These are phyloP conservation scores for Trichoderma citrinoviride DNA, from an alignment of 2,329 filamentous ascomycete species.

Conservation along the genomic window DNA sequence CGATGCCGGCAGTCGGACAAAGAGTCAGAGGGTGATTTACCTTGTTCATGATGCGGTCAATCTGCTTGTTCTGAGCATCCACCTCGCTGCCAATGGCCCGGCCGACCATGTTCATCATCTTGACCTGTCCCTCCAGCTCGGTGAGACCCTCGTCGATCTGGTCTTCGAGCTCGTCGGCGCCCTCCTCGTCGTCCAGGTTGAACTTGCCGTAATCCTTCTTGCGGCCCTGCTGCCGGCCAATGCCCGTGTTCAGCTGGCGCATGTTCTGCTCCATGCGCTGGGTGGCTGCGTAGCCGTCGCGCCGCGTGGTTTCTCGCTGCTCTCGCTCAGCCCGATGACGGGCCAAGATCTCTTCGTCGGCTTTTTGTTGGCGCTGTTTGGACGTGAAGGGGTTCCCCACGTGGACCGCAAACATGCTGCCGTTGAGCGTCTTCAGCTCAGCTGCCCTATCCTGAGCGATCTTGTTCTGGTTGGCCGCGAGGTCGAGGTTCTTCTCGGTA, in stretches of 20 bases:
- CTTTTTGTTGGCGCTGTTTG: slow-evolving; percentile 59
- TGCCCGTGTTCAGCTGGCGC: slow-evolving; percentile 38
- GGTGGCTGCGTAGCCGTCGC: slow-evolving; percentile 49
- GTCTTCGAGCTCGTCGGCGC: slow-evolving; percentile 45
- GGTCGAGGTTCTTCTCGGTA: slow-evolving; percentile 78
- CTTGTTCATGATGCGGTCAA: slow-evolving; percentile 76
- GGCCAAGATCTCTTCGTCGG: slow-evolving; percentile 67
- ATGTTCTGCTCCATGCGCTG: slow-evolving; percentile 55
- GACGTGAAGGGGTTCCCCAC: slow-evolving; percentile 76
- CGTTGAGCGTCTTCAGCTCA: slow-evolving; percentile 81
- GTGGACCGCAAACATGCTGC: slow-evolving; percentile 86
- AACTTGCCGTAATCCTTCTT: slow-evolving; percentile 59
- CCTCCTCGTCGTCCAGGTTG: slow-evolving; percentile 71
- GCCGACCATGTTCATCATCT: slow-evolving; percentile 70
- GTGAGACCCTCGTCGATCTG: slow-evolving; percentile 58
- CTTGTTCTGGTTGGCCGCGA: slow-evolving; percentile 72
- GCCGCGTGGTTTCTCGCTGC: slow-evolving; percentile 60
- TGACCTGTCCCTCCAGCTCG: slow-evolving; percentile 68
- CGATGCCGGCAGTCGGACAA: not conserved
- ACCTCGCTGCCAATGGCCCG: slow-evolving; percentile 73
- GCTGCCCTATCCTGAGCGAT: slow-evolving; percentile 75
- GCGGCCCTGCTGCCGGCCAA: slow-evolving; percentile 33
- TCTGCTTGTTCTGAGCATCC: slow-evolving; percentile 69
- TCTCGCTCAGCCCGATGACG: slow-evolving; percentile 65
- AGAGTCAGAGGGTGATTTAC: slow-evolving; percentile 40